Conservation (phyloP, 2,329 filamentous ascomycete genomes). For the Fusarium duplospermum region DNA sequence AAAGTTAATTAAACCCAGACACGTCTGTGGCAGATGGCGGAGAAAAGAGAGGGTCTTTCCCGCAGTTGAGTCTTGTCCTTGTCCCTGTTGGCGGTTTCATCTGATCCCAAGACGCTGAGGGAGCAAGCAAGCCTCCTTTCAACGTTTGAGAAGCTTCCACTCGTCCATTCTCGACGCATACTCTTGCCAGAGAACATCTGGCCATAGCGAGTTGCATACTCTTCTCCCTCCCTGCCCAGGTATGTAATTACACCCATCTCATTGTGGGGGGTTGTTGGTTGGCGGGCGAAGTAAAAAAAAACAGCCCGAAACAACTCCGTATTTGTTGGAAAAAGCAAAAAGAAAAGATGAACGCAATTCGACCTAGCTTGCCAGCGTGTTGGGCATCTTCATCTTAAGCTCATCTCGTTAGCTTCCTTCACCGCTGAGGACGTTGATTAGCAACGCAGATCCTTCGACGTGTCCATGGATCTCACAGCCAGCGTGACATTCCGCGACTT, state of each 20-base stretch:
- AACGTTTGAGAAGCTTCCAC: background rate
- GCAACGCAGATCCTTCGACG: slow-evolving; percentile 26
- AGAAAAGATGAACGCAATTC: background rate
- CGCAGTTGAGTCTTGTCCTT: background rate
- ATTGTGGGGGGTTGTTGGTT: slow-evolving; percentile 11
- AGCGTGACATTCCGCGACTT: slow-evolving; percentile 33
- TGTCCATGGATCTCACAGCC: slow-evolving; percentile 34
- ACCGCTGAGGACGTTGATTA: slow-evolving; percentile 14
- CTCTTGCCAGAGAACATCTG: slow-evolving; percentile 16
- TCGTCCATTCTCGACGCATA: slow-evolving; percentile 5
- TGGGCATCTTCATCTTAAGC: background rate
- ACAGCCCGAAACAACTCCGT: slow-evolving; percentile 14
- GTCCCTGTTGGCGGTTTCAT: slow-evolving; percentile 33
- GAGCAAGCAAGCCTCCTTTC: slow-evolving; percentile 9
- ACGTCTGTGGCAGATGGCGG: slow-evolving; percentile 6
- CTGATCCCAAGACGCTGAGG: slow-evolving; percentile 22
- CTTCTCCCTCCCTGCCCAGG: background rate
- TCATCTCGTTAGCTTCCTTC: slow-evolving; percentile 26
- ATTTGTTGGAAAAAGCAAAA: slow-evolving; percentile 29
- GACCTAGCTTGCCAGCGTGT: background rate
- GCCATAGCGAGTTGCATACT: slow-evolving; percentile 16
- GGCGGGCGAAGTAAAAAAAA: background rate
- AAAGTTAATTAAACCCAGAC: slow-evolving; percentile 22
- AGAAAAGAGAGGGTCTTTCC: slow-evolving; percentile 14
- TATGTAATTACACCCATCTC: slow-evolving; percentile 13